phyloP scores from a whole-genome alignment of 208 protist genomes.

The Leishmania turanica region DNA sequence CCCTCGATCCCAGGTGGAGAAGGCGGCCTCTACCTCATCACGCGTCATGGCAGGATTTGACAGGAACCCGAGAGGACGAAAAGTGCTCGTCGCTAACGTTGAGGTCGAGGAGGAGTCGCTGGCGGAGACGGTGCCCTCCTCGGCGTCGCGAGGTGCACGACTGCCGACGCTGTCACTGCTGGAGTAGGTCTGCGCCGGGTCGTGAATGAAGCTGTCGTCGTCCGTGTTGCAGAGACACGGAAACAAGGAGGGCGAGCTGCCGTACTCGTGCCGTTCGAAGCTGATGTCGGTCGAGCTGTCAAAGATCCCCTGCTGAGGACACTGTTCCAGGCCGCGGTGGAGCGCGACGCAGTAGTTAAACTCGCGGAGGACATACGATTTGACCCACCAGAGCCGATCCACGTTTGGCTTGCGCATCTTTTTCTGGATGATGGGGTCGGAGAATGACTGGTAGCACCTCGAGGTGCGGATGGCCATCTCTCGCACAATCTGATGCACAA shows the following conservation, averaged over 20 bases:
- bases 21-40: slow-evolving; percentile 36
- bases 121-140: background rate
- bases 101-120: background rate
- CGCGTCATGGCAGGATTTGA: slow-evolving; percentile 20
- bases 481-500: slow-evolving; percentile 36
- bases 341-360: slow-evolving; percentile 76
- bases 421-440: slow-evolving; percentile 42
- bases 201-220: slow-evolving; percentile 23
- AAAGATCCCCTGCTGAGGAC: slow-evolving; percentile 21
- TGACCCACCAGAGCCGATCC: slow-evolving; percentile 53
- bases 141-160: background rate
- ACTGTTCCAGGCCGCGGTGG: slow-evolving; percentile 36
- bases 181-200: background rate
- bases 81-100: background rate
- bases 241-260: slow-evolving; percentile 1
- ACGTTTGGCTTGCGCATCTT: slow-evolving; percentile 44
- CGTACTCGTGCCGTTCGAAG: slow-evolving; percentile 10
- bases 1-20: slow-evolving; percentile 27
- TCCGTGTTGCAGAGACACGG: slow-evolving; percentile 16
- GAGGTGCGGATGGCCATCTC: slow-evolving; percentile 80
- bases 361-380: slow-evolving; percentile 63
- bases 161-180: background rate
- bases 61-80: slow-evolving; percentile 7
- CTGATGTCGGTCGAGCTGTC: slow-evolving; percentile 21
- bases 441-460: slow-evolving; percentile 63